Conservation (phyloP, 2,329 filamentous ascomycete genomes). For the Trichoderma sp. region DNA sequence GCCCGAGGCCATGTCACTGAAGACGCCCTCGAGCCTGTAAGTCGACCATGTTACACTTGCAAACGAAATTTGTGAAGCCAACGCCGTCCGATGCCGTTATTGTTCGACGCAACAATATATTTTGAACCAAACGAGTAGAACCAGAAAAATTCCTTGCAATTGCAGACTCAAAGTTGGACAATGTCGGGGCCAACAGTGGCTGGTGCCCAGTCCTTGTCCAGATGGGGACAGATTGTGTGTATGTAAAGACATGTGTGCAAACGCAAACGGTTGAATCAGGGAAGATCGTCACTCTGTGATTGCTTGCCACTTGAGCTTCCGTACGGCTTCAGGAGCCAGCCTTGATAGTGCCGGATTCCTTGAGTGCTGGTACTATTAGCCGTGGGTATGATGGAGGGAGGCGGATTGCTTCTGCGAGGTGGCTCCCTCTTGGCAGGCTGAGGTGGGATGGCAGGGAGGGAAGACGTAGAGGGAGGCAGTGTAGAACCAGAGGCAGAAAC, state of each 20-base stretch:
- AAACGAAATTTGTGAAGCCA: constrained; percentile 4
- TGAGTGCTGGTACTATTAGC: constrained; percentile 40
- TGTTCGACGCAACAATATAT: not conserved
- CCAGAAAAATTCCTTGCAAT: not conserved
- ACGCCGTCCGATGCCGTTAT: constrained; percentile 6
- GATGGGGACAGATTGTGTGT: not conserved
- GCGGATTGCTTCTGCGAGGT: constrained; percentile 41
- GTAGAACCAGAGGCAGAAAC: constrained; percentile 18
- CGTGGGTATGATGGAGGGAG: constrained; percentile 37
- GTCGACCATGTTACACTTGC: constrained; percentile 24
- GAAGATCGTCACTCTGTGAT: constrained; percentile 41
- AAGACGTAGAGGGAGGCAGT: constrained; percentile 35
- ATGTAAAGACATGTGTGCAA: not conserved
- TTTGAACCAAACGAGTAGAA: constrained; percentile 2
- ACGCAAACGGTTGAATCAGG: constrained; percentile 33
- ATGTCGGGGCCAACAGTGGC: not conserved
- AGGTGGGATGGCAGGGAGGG: constrained; percentile 45
- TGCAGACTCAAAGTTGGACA: not conserved
- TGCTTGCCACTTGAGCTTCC: constrained; percentile 40
- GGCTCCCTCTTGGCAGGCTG: constrained; percentile 42
- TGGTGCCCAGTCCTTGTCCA: not conserved
- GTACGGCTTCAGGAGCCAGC: constrained; percentile 45
- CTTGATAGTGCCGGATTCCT: constrained; percentile 42
- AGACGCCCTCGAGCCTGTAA: not conserved
- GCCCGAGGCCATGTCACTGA: not conserved